A percentile compares a stretch with the other conserved stretches of the same genome.
Evolutionary conservation across 306 rosid genomes (phyloP).

Genomic region (Pachyrhizus erosus): DNA sequence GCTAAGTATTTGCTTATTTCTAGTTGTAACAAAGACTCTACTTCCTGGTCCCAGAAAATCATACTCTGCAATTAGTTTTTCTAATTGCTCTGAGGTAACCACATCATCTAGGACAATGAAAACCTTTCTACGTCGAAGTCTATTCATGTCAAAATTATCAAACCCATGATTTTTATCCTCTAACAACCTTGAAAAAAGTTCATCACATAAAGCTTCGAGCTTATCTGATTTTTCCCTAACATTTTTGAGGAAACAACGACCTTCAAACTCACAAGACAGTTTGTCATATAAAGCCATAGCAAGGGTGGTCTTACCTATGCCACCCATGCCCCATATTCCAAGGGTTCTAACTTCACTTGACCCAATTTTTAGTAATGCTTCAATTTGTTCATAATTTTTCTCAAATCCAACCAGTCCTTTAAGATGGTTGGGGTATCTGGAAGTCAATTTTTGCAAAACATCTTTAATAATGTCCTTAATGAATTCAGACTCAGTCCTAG

Average conservation of each 20-base stretch:
- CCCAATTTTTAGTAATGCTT: background rate
- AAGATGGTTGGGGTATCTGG: background rate
- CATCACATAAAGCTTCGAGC: no score
- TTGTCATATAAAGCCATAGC: no score
- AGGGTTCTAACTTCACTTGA: background rate
- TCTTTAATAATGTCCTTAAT: background rate
- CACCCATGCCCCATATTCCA: background rate
- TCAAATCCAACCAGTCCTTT: background rate
- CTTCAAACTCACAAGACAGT: no score
- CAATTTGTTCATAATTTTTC: background rate
- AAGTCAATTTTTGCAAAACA: background rate
- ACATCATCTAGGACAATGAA: background rate
- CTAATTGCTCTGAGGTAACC: background rate
- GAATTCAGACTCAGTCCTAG: background rate
- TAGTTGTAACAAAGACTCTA: background rate
- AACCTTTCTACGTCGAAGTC: background rate
- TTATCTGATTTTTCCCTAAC: no score
- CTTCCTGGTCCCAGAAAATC: background rate
- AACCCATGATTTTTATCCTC: background rate
- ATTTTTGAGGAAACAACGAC: no score
- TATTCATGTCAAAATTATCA: background rate
- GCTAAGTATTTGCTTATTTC: no score
- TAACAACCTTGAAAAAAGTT: no score
- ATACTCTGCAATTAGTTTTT: no score
- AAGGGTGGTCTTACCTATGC: no score